Conservation (phyloP, 2,329 filamentous ascomycete species). For the Macroventuria anomochaeta region DNA sequence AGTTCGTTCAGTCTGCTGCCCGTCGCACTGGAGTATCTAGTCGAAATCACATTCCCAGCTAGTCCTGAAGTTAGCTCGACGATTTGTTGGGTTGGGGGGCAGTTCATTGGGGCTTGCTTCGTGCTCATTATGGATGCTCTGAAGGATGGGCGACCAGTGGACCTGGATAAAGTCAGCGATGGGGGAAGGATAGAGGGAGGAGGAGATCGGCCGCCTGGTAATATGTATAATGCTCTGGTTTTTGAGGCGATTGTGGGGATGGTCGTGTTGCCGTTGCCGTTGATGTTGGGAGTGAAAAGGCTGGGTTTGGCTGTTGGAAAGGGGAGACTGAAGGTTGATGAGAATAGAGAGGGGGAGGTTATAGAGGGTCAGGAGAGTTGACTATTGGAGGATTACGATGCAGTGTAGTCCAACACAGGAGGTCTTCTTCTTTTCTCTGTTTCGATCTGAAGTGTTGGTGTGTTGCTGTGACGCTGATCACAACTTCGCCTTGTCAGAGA, state of each 20-base stretch:
- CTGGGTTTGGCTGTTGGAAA: constrained; percentile 62
- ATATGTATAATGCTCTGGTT: constrained; percentile 77
- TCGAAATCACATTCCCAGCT: constrained; percentile 86
- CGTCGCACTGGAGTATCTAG: constrained; percentile 83
- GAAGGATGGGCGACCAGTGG: constrained; percentile 49
- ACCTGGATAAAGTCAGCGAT: constrained; percentile 39
- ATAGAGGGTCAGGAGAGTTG: constrained; percentile 26
- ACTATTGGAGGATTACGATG: constrained; percentile 31
- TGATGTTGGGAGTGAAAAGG: constrained; percentile 67
- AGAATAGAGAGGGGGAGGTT: constrained; percentile 30
- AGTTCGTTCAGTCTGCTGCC: constrained; percentile 81
- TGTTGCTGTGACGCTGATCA: neutral
- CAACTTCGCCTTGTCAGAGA: neutral
- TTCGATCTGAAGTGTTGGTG: no score
- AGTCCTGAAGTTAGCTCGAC: constrained; percentile 85
- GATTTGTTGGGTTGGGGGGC: constrained; percentile 84
- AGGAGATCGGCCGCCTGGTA: constrained; percentile 61
- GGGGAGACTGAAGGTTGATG: constrained; percentile 44
- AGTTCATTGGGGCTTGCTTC: constrained; percentile 83
- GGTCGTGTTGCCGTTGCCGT: constrained; percentile 68
- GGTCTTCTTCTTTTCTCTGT: constrained; percentile 3
- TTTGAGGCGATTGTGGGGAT: constrained; percentile 78
- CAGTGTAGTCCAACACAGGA: constrained; percentile 13
- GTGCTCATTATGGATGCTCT: constrained; percentile 83
- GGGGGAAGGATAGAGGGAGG: constrained; percentile 28